These are phyloP conservation scores for Lindgomyces ingoldianus DNA, from an alignment of 495 filamentous ascomycete genomes.

Conservation along the genomic window DNA sequence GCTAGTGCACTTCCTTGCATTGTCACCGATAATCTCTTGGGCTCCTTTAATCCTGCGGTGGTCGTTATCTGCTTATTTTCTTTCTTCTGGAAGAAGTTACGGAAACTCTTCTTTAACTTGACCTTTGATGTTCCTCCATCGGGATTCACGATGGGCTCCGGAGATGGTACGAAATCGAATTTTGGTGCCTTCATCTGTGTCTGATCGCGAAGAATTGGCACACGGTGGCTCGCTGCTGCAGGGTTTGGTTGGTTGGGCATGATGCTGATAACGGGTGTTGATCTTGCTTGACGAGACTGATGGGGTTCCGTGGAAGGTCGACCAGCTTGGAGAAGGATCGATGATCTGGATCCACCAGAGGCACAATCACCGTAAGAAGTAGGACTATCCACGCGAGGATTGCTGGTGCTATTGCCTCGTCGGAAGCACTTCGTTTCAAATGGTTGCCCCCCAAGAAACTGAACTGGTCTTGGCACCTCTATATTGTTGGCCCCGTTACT, in stretches of 20 bases:
- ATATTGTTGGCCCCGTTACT: background rate
- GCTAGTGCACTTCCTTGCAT: conserved; percentile 12
- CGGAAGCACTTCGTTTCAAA: no score
- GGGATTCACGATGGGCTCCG: no score
- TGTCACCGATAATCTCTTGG: conserved; percentile 5
- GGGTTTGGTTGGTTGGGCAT: background rate
- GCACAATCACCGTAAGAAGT: background rate
- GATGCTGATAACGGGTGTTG: no score
- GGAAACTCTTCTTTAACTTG: conserved; percentile 9
- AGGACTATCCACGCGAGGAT: no score
- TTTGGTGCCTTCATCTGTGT: background rate
- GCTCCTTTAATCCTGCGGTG: background rate
- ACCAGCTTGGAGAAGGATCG: background rate
- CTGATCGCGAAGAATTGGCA: background rate
- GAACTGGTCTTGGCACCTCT: background rate
- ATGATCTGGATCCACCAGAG: background rate
- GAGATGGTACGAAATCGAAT: no score
- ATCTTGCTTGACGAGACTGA: background rate
- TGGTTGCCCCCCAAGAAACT: no score
- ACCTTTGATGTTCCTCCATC: conserved; percentile 3
- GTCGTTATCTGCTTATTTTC: conserved; percentile 1
- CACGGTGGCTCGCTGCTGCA: no score
- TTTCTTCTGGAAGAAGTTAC: conserved; percentile 21
- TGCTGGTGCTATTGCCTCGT: no score
- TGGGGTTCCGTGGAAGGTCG: background rate